These are phyloP conservation scores for Secale cereale DNA, from an alignment of 176 grass and related monocot genomes.

Conservation along the genomic window DNA sequence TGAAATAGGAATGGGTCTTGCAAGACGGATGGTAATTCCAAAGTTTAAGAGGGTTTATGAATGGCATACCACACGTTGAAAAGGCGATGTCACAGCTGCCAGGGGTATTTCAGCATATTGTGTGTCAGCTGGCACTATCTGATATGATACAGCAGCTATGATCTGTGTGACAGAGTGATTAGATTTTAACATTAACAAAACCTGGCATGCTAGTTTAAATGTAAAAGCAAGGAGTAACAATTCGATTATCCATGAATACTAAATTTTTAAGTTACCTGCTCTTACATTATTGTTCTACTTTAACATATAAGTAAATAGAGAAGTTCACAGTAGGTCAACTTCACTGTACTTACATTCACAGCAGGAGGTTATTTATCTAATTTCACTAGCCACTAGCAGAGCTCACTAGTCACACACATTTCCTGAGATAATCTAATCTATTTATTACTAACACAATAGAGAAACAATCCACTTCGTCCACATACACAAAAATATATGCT, in stretches of 20 bases:
- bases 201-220: neutral
- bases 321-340: slow-evolving; percentile 3
- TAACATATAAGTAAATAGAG: neutral
- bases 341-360: neutral
- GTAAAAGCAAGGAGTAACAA: slow-evolving; percentile 7
- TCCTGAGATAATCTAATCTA: neutral
- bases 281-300: neutral
- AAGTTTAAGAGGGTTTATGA: neutral
- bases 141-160: slow-evolving; percentile 73
- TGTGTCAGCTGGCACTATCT: slow-evolving; percentile 77
- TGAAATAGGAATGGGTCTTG: neutral
- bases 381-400: neutral
- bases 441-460: neutral
- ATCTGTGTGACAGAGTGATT: slow-evolving; percentile 49
- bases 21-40: neutral
- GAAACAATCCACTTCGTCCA: neutral
- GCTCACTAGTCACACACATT: neutral
- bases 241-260: neutral
- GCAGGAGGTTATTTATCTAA: neutral
- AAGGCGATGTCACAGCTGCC: slow-evolving; percentile 55
- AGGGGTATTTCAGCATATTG: slow-evolving; percentile 94
- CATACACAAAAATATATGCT: neutral
- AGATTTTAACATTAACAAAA: slow-evolving; percentile 2
- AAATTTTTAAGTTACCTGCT: neutral
- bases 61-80: slow-evolving; percentile 55